phyloP scores from a whole-genome alignment of 176 grass and related monocot genomes.

The Bolboschoenus planiculmis region DNA sequence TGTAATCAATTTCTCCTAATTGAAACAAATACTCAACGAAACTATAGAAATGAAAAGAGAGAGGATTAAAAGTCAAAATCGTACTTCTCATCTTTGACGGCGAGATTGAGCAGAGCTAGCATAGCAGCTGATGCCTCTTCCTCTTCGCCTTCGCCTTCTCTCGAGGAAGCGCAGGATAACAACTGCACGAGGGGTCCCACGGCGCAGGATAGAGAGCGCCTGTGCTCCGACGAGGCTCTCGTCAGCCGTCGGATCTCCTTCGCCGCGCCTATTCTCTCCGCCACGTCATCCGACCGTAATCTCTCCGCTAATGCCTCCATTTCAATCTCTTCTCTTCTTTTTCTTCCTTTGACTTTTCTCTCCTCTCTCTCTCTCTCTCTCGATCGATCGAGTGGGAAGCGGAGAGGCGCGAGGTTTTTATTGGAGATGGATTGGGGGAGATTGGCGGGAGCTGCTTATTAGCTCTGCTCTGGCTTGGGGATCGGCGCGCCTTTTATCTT shows the following conservation, averaged over 20 bases:
- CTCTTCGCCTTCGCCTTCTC: constrained; percentile 4
- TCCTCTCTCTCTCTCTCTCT: not conserved
- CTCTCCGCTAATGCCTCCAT: constrained; percentile 42
- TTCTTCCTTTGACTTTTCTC: too few relatives aligned
- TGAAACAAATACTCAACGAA: too few relatives aligned
- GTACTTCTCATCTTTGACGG: constrained; percentile 73
- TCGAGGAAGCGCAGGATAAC: constrained; percentile 33
- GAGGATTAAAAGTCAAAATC: not conserved
- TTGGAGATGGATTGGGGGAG: not conserved
- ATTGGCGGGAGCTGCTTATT: constrained; percentile 11
- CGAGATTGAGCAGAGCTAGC: constrained; percentile 89
- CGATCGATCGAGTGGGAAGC: not conserved
- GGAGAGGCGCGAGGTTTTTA: not conserved
- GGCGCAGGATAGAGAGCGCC: constrained; percentile 51
- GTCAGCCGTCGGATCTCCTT: constrained; percentile 79
- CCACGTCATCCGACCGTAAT: constrained; percentile 42
- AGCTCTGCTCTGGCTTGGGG: too few relatives aligned
- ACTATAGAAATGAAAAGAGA: not conserved
- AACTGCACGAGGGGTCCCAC: constrained; percentile 75
- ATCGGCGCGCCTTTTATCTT: too few relatives aligned
- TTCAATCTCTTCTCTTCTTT: not conserved
- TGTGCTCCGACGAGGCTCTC: constrained; percentile 52
- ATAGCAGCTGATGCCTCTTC: constrained; percentile 46
- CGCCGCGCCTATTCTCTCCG: constrained; percentile 39
- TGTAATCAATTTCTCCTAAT: not conserved